Conservation (phyloP, 169 alveolate species). For the Eimeria maxima region DNA sequence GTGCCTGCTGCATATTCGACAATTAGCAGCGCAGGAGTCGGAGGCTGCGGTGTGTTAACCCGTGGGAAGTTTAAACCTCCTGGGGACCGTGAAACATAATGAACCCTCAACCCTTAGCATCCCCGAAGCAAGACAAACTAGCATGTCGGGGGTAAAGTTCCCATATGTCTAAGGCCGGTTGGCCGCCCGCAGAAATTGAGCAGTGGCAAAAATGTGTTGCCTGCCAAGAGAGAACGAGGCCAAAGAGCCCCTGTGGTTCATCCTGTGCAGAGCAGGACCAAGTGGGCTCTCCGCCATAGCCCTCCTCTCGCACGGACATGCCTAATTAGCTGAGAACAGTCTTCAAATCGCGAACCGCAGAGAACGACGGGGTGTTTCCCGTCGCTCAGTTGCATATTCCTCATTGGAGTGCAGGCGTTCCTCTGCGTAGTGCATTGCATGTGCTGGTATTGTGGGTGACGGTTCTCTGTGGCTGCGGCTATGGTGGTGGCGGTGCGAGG, state of each 20-base stretch:
- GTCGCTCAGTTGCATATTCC: neutral
- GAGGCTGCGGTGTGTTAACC: too few species aligned
- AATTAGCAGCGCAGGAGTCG: too few species aligned
- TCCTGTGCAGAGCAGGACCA: neutral
- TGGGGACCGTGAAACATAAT: too few species aligned
- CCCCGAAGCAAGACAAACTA: too few species aligned
- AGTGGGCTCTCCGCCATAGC: neutral
- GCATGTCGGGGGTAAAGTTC: too few species aligned
- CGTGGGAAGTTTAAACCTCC: too few species aligned
- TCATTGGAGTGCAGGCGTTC: neutral
- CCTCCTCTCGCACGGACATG: neutral
- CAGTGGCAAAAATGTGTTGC: neutral
- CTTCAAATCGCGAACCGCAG: conserved; percentile 23
- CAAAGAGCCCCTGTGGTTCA: neutral
- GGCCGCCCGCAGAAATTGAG: neutral
- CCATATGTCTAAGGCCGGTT: neutral
- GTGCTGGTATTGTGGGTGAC: neutral
- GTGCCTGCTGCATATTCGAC: too few species aligned
- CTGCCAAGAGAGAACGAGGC: neutral
- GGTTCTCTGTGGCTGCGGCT: neutral
- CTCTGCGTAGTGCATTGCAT: neutral
- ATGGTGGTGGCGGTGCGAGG: neutral
- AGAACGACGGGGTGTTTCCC: conserved; percentile 49
- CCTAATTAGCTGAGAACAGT: neutral
- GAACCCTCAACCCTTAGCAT: too few species aligned